Percentiles rank a stretch among this genome's conserved stretches.
Evolutionary conservation across 2,329 filamentous ascomycete species (phyloP).

Genomic region (Aspergillus pseudoterreus): DNA sequence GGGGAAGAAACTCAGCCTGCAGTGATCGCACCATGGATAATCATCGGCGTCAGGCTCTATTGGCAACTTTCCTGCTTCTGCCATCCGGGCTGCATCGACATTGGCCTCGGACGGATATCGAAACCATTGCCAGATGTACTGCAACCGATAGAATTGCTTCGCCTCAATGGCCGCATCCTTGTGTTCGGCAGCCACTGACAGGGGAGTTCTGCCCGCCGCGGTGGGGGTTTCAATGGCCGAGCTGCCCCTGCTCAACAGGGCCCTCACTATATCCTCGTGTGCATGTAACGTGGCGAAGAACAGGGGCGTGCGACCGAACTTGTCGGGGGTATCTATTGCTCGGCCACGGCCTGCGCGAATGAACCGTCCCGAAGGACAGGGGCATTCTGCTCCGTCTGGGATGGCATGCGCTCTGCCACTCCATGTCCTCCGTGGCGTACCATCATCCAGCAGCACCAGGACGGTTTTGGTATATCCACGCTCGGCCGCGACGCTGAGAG

Average conservation of each 20-base stretch:
- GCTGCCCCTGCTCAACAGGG: slow-evolving; percentile 3
- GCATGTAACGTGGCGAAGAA: slow-evolving; percentile 3
- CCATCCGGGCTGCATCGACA: background rate
- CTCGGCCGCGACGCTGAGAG: background rate
- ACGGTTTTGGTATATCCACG: background rate
- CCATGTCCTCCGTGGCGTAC: background rate
- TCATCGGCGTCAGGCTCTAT: background rate
- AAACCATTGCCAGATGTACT: background rate
- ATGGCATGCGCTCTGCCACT: background rate
- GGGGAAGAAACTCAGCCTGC: background rate
- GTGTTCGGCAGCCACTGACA: background rate
- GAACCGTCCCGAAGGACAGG: background rate
- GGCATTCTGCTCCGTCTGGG: background rate
- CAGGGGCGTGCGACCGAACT: slow-evolving; percentile 3
- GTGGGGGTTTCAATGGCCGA: background rate
- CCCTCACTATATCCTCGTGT: slow-evolving; percentile 1
- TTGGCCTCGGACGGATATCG: background rate
- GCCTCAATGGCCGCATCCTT: background rate
- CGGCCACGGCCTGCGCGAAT: background rate
- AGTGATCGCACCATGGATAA: background rate
- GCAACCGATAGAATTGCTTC: background rate
- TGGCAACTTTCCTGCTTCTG: background rate
- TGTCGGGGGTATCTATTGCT: slow-evolving; percentile 1
- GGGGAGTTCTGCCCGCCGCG: background rate
- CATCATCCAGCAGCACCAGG: background rate